Evolutionary conservation across 768 basidiomycete species (phyloP), one percentile per base, ranked within the genome.

Genomic region (Candolleomyces eurysporus): DNA sequence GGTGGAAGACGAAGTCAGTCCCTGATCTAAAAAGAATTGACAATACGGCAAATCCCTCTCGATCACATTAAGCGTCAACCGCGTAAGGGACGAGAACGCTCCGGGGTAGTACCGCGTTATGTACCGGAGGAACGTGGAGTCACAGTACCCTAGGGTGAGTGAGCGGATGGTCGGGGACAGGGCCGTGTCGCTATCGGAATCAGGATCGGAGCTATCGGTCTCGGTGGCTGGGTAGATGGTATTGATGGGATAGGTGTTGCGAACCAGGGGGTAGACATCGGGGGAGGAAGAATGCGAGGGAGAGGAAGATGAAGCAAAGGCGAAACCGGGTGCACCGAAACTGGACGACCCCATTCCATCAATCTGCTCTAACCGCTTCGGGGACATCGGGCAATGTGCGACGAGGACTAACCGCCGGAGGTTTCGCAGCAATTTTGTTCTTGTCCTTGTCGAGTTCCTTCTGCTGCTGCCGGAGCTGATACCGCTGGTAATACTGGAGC

Each of bases 101-200:
- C 14, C 19, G 7, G 54, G 54, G 22, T 56, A 56, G n/a, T 42
- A 14, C 14, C 8, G 17, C n/a, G 54, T 39, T 19, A 56, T 56
- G 54, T 56, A 56, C 39, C 54, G 54, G 39, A 56, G 54, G 54
- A 56, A 43, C n/a, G 31, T 19, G 9, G 54, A 19, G 54, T 56
- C 54, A n/a, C 54, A 56, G 40, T 19, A 56, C 36, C 39, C 54
- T 14, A 56, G 54, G 54, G 19, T 36, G 17, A 56, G 54, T 2
- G 54, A 42, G 8, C 19, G 31, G 39, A 56, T n/a, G 16, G 36
- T 43, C 6, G 36, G 36, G 40, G 52, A 17, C 17, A 17, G 45
- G 45, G 16, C 7, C 8, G 16, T 46, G 8, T 46, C 17, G 19
- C 19, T 46, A 46, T 46, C 19, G 45, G 45, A 21, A 17, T 46